Base-by-base conservation (phyloP, 768 basidiomycete genomes). In the Butyriboletus loyo region DNA sequence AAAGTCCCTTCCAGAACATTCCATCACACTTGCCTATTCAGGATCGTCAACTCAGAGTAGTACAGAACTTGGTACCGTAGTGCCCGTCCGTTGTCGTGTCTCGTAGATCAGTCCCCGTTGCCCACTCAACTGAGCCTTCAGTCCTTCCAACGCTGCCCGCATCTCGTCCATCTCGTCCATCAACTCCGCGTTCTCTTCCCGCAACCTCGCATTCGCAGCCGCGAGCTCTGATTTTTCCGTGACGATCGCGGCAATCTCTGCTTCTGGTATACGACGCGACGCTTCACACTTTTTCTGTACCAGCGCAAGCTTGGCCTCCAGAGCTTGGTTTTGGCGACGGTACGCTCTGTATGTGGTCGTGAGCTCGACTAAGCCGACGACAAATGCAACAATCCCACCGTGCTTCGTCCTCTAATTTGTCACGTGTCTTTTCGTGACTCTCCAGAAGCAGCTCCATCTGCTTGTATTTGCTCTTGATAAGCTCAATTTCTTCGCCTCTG, bases 391-490 rank as follows among this genome's bases (percentile, higher is more conserved):
- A 7, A 28, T 56, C 77, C 55, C 67, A 87, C 89, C 82, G 77
- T 40, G 80, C 78, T 50, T 75, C 69, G 13, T 84, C 79, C 44
- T 87, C 83, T 70, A 85, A 69, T 48, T 77, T 75, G 31, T 63
- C 63, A 22, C 82, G 81, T 9, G 77, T 72, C 57, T 76, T 71
- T 59, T 85, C 78, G 53, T 82, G 75, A 51, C 80, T 82, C 40
- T 84, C 78, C 7, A 90, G 62, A 2, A 78, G 77, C 55, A 88
- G 65, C 58, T 84, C 76, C 81, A 89, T 82, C 61, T 89, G 83
- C 64, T 77, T 79, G 62, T 80, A 84, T 52, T 77, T 75, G 61
- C 74, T 79, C 44, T 77, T 77, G 71, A 89, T 76, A 3, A 71
- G 59, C 36, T 78, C 73, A 15, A 89, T 75, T 50, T 84, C 75